Conservation (phyloP, 352 stramenopile species). For the Phytophthora lateralis region DNA sequence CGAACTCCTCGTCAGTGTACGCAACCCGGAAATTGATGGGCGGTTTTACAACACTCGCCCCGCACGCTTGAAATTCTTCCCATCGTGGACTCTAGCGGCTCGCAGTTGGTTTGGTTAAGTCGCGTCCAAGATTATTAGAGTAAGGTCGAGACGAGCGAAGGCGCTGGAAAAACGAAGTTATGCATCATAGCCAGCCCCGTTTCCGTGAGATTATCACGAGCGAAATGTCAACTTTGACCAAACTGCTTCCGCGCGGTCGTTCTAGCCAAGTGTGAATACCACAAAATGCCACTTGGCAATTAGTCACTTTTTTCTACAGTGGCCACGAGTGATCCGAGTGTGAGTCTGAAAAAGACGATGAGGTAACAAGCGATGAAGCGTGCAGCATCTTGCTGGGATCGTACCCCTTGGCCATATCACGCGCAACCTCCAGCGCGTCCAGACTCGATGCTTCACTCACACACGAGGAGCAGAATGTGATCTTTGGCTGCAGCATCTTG, state of each 20-base stretch:
- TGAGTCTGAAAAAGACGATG: not conserved
- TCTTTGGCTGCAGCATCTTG: not conserved
- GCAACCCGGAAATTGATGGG: slow-evolving; percentile 38
- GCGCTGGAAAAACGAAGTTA: too few relatives aligned
- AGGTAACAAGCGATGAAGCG: not conserved
- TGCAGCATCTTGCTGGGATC: not conserved
- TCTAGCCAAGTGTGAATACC: too few relatives aligned
- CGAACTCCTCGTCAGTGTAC: slow-evolving; percentile 53
- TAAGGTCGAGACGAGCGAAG: too few relatives aligned
- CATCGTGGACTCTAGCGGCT: slow-evolving; percentile 22
- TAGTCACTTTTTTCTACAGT: not conserved
- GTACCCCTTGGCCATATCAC: not conserved
- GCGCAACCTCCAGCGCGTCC: not conserved
- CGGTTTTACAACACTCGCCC: slow-evolving; percentile 57
- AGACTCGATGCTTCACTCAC: not conserved
- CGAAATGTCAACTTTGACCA: too few relatives aligned
- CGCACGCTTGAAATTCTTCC: slow-evolving; percentile 51
- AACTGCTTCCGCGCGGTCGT: too few relatives aligned
- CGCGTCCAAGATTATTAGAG: too few relatives aligned
- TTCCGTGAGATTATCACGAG: too few relatives aligned
- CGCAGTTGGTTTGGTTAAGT: too few relatives aligned
- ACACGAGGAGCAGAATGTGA: not conserved
- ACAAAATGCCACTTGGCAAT: too few relatives aligned
- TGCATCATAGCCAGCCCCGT: too few relatives aligned
- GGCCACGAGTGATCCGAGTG: not conserved